Percentiles rank a stretch among this genome's conserved stretches.
Evolutionary conservation across 305 asterid genomes (phyloP).

Genomic region (Fraxinus nigra): DNA sequence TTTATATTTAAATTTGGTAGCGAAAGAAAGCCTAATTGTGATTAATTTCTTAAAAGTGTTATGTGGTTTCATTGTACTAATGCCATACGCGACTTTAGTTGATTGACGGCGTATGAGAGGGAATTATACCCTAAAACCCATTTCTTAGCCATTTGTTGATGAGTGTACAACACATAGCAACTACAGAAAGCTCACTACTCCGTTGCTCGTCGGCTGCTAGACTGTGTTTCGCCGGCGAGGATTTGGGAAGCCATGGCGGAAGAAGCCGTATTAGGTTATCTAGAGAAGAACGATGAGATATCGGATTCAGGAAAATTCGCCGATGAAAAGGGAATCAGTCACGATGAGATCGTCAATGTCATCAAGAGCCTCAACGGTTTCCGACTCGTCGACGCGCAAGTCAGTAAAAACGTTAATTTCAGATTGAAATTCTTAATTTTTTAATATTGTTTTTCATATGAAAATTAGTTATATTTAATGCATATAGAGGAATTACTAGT

Average conservation of each 20-base stretch:
- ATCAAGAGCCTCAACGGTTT: conserved; percentile 81
- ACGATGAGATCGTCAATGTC: conserved; percentile 77
- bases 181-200: background rate
- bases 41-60: too few species aligned
- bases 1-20: too few species aligned
- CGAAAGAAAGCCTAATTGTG: background rate
- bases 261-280: conserved; percentile 68
- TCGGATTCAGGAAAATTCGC: conserved; percentile 76
- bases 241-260: conserved; percentile 55
- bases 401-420: conserved; percentile 11
- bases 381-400: conserved; percentile 66
- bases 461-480: background rate
- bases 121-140: background rate
- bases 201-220: background rate
- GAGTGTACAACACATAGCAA: background rate
- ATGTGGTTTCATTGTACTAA: background rate
- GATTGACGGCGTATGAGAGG: background rate
- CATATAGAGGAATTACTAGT: background rate
- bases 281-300: conserved; percentile 59
- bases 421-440: background rate
- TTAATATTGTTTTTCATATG: background rate
- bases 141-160: background rate
- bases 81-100: background rate
- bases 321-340: conserved; percentile 58
- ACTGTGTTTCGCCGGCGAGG: background rate